These are phyloP conservation scores for Sanguinoderma infundibulare DNA, from an alignment of 1,284 basidiomycete species.

Conservation along the genomic window DNA sequence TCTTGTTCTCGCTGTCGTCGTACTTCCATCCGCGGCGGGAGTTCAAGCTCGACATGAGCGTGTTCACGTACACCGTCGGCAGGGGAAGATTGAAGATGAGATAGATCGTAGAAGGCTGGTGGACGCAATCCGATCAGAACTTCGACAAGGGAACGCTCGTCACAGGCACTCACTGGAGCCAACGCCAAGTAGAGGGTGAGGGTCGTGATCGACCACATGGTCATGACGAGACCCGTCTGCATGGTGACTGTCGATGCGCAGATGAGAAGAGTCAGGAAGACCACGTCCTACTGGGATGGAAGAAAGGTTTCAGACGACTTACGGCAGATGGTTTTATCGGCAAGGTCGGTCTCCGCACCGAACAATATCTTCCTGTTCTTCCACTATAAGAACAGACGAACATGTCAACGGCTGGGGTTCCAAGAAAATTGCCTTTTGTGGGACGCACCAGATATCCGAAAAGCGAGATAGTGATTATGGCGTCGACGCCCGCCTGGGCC, in stretches of 20 bases:
- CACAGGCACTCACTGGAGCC: not conserved
- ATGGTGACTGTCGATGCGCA: slow-evolving; percentile 41
- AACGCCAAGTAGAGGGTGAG: slow-evolving; percentile 12
- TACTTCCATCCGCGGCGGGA: slow-evolving; percentile 34
- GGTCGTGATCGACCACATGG: slow-evolving; percentile 19
- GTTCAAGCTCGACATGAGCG: slow-evolving; percentile 36
- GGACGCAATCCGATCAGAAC: not conserved
- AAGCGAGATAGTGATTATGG: slow-evolving; percentile 33
- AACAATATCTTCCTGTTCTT: slow-evolving; percentile 34
- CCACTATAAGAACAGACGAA: slow-evolving; percentile 27
- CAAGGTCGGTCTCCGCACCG: slow-evolving; percentile 25
- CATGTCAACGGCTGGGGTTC: not conserved
- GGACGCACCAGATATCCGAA: slow-evolving; percentile 19
- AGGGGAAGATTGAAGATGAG: slow-evolving; percentile 37
- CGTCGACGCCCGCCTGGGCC: slow-evolving; percentile 34
- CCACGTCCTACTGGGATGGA: not conserved
- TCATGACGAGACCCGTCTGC: slow-evolving; percentile 42
- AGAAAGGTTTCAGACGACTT: slow-evolving; percentile 15
- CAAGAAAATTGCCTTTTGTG: no score
- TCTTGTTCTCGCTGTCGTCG: slow-evolving; percentile 12
- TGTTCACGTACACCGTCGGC: slow-evolving; percentile 36
- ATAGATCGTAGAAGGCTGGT: slow-evolving; percentile 30
- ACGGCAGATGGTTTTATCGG: slow-evolving; percentile 41
- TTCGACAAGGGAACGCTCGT: not conserved
- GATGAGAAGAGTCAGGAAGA: not conserved